Base-by-base conservation (phyloP, 208 protist genomes). In the Phytomonas serpens region DNA sequence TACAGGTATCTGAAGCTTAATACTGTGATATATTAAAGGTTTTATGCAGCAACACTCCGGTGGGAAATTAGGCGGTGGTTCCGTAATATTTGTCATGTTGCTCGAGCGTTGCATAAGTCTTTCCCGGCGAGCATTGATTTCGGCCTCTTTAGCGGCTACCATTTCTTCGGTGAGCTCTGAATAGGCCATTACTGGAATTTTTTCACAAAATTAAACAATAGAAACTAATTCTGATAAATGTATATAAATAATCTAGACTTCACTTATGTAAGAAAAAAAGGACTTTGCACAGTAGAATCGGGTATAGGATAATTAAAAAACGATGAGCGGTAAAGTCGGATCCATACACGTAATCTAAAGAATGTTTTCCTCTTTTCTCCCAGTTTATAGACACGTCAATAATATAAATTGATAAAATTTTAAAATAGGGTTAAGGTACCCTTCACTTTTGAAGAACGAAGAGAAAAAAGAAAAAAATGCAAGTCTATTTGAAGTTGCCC, bases 1-100 rank as follows among this genome's bases (percentile, higher is more conserved):
- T 30, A 88, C 78, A 13, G 90, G 87, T 32, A 95, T 78, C 63
- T 93, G 85, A 61, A 86, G 79, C 19, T 75, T 80, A 62, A 95
- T 95, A 77, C 93, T 92, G 73, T 95, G 90, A 66, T 93, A 93
- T 51, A 95, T 83, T 23, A 92, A 27, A 4, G 90, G 90, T 74
- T 90, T 91, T 47, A 95, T 78, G 69, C 90, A 95, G 70, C 83
- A 86, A 79, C 84, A 95, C 66, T 84, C 76, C 3, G 90, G 90
- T 31, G 90, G 90, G 66, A 95, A 95, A 75, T 95, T 95, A 10
- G 87, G 87, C 16, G 84, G 82, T 6, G 81, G 89, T 30, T 82
- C 84, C 13, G 79, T 38, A 34, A 61, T 61, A 4, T 67, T 71
- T 7, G 79, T 34, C 32, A 91, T 63, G 6, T 71, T 38, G 47